Evolutionary conservation across 768 basidiomycete species (phyloP).

Genomic region (Mycena floridula): DNA sequence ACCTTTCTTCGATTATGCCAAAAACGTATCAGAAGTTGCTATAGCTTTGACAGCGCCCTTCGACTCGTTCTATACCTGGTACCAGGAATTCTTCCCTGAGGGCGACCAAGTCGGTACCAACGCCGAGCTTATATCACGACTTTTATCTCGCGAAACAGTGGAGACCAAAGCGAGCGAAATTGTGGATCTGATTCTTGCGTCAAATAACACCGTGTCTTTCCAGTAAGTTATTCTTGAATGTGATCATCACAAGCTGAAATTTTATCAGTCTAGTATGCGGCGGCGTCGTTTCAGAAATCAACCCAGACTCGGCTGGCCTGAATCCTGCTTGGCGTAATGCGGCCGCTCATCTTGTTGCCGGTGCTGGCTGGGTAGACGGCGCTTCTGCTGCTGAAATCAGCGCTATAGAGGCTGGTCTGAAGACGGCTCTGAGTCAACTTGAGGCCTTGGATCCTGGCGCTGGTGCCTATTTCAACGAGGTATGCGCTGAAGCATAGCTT

Average conservation of each 20-base stretch:
- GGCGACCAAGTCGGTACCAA: not conserved
- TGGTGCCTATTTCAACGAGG: not conserved
- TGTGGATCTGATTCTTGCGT: too few relatives aligned
- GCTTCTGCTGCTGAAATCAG: too few relatives aligned
- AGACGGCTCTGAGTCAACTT: too few relatives aligned
- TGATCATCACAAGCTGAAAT: too few relatives aligned
- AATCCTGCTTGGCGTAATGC: slow-evolving; percentile 31
- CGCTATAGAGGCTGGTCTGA: too few relatives aligned
- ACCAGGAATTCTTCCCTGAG: not conserved
- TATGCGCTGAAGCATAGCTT: not conserved
- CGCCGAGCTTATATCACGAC: not conserved
- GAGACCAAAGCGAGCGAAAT: not conserved
- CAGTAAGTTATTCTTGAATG: not conserved
- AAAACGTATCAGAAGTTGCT: not conserved
- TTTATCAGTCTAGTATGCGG: slow-evolving; percentile 21
- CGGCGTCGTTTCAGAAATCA: slow-evolving; percentile 21
- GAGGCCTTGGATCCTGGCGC: too few relatives aligned
- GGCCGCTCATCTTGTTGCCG: too few relatives aligned
- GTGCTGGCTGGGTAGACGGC: too few relatives aligned
- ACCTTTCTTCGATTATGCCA: not conserved
- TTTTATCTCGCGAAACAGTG: not conserved
- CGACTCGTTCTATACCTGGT: not conserved
- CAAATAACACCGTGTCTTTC: not conserved
- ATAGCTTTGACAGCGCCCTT: not conserved
- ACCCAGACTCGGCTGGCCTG: slow-evolving; percentile 21